Conservation (phyloP, 2,329 filamentous ascomycete species). For the Xenosphaeropsis pyriputrescens region DNA sequence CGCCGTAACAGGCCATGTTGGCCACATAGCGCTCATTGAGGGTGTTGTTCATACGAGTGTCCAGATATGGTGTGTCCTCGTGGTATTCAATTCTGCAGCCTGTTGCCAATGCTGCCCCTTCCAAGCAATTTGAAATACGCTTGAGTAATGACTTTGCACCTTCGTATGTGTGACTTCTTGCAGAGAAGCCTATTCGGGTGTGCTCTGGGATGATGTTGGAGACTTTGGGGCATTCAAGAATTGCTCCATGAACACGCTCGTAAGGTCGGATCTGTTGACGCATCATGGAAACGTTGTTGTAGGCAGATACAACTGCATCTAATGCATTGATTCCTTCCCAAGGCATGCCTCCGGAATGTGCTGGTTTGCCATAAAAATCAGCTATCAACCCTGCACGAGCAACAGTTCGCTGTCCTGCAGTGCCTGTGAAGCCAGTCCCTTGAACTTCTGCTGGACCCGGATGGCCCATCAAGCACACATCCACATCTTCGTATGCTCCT, state of each 20-base stretch:
- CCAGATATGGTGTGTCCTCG: too few relatives aligned
- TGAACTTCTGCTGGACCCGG: constrained; percentile 16
- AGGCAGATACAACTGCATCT: constrained; percentile 18
- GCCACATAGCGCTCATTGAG: constrained; percentile 1
- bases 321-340: constrained; percentile 22
- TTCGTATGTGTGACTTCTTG: constrained; percentile 2
- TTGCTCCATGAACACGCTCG: constrained; percentile 12
- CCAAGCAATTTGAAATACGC: constrained; percentile 41
- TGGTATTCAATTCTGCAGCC: constrained; percentile 58
- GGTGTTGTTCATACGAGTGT: not conserved
- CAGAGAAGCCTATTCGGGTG: not conserved
- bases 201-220: not conserved
- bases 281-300: constrained; percentile 14
- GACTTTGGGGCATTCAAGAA: too few relatives aligned
- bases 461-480: constrained; percentile 25
- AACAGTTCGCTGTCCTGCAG: too few relatives aligned
- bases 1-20: not conserved
- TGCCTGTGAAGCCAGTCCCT: constrained; percentile 5
- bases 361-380: constrained; percentile 10
- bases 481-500: constrained; percentile 24
- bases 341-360: constrained; percentile 20
- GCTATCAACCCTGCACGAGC: too few relatives aligned
- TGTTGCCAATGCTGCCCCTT: constrained; percentile 61
- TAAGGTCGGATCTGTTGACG: constrained; percentile 8
- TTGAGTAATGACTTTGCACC: not conserved